Conservation (phyloP, 306 rosid species). For the Vigna angularis region DNA sequence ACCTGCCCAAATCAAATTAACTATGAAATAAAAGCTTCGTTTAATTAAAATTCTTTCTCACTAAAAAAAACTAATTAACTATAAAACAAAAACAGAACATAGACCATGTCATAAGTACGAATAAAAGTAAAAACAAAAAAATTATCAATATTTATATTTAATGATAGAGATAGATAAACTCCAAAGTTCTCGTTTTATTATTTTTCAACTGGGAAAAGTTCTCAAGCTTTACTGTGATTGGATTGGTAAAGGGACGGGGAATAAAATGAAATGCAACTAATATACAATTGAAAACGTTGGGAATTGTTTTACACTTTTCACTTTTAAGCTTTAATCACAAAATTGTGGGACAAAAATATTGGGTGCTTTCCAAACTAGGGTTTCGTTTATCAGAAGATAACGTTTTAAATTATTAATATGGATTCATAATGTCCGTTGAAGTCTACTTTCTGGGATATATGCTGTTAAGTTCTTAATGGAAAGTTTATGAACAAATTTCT, state of each 20-base stretch:
- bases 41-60: too few relatives aligned
- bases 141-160: background rate
- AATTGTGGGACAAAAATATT: slow-evolving; percentile 38
- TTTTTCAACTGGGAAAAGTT: slow-evolving; percentile 19
- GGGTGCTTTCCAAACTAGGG: slow-evolving; percentile 40
- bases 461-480: background rate
- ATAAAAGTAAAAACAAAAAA: too few relatives aligned
- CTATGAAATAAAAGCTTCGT: background rate
- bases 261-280: slow-evolving; percentile 12
- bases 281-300: slow-evolving; percentile 10
- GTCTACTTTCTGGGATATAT: background rate
- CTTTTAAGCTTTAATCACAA: slow-evolving; percentile 48
- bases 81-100: background rate
- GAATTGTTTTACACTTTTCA: slow-evolving; percentile 31
- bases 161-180: background rate
- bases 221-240: slow-evolving; percentile 9
- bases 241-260: slow-evolving; percentile 34
- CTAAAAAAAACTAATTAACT: too few relatives aligned
- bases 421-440: slow-evolving; percentile 1
- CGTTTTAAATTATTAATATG: background rate
- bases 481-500: background rate
- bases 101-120: background rate
- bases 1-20: background rate
- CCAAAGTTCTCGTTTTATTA: background rate
- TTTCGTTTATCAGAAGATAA: slow-evolving; percentile 33